Evolutionary conservation across 495 filamentous ascomycete species (phyloP), one percentile per base, ranked within the genome.

Genomic region (Venustampulla echinocandica): DNA sequence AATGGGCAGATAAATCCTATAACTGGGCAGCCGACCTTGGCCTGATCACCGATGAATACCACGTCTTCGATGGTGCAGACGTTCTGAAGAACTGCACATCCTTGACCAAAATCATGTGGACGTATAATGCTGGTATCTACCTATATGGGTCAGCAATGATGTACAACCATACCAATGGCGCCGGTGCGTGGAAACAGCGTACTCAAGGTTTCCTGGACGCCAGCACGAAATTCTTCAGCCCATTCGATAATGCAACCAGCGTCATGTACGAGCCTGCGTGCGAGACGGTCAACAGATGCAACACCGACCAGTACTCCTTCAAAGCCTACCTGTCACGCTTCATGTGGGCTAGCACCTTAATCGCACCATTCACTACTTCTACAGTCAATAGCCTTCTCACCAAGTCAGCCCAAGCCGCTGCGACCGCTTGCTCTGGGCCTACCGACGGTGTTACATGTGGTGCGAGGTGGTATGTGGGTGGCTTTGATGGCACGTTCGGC

Each of bases 311-410:
- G 66, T 73, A 75, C 27, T 85, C 81, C 22, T 94, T 90, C 76
- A 94, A 92, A 63, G 87, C 81, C 24, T 93, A 90, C 64, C 69
- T 90, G 13, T 68, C 85, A 18, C 84, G 88, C 21, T 94, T 85
- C 81, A 76, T 94, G 68, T 77, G 76, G 17, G 68, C 69, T 7
- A 72, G 76, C 3, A 81, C 82, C 4, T 76, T 84, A 53, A 58
- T 90, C 41, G 85, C 81, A 0, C 85, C 88, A 2, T 84, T 80
- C 59, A 80, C 73, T 1, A 68, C 63, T n/a, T 65, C 68, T 20
- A 64, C 59, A 23, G 71, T 93, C 47, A 77, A 82, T 60, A 70
- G 73, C 1, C 70, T 79, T 13, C 70, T 94, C 7, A 65, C 65
- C 3, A 70, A 73, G 1, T 86, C 84, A n/a, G 75, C 83, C 1